Evolutionary conservation across 1,139 yeast genomes (phyloP), one percentile per base, ranked within the genome.

Genomic region (Diutina mesorugosa): DNA sequence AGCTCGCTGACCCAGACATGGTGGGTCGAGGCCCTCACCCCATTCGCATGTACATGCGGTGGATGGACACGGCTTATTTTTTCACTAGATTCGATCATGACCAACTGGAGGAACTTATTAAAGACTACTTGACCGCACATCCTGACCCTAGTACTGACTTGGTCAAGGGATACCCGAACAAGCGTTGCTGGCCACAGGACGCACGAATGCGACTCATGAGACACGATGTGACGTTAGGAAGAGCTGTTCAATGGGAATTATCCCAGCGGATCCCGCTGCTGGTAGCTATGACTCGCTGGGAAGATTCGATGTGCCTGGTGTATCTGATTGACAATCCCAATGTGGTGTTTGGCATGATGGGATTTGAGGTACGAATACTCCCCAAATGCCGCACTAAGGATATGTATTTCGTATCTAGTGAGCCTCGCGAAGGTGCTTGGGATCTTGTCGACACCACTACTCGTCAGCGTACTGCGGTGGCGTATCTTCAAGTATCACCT

Each of bases 131-230:
- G 47, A 76, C 86, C 0, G 96, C 90, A 62, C 87, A 90, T 64
- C 97, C 97, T 0, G 97, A 90, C 71, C 96, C 97, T 0, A 88
- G 88, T 64, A 87, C 87, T 68, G 95, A 88, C 64, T 86, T 85
- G 62, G 84, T 85, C n/a, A 83, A 87, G 29, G 96, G 95, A 0
- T 93, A 91, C 68, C 89, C 88, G 62, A 90, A 90, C 63, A 89
- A 87, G 62, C 83, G 84, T 56, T 90, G 98, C 66, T 95, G 99
- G 99, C 97, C 99, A 4, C 75, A 89, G 55, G 99, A 93, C 67
- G 74, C 85, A 18, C 78, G 98, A 60, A 93, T 95, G 99, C 81
- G 91, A 62, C 72, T 93, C 56, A 85, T 91, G 83, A 78, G 97
- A 55, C 87, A 85, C 60, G 99, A 95, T 71, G 98, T 93, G 3